Base-by-base conservation (phyloP, 352 stramenopile species). In the Phytophthora rubi region DNA sequence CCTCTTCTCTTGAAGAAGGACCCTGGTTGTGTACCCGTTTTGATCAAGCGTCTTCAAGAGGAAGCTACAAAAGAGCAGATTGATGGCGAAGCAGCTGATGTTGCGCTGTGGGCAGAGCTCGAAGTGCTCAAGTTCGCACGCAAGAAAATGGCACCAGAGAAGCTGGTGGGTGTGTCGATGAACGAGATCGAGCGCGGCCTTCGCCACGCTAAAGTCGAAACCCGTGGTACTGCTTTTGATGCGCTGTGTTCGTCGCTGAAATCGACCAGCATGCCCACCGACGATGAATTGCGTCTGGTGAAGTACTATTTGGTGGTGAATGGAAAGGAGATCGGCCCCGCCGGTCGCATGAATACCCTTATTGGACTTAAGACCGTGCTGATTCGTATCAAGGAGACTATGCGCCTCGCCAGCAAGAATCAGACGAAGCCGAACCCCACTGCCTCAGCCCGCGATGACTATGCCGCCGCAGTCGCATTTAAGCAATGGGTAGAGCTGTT, bases 121-220 rank as follows among this genome's bases (percentile, higher is more conserved):
- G 86, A 94, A 59, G 79, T 94, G 6, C 71, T 94, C 12, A 95
- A 95, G 70, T 87, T 88, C 72, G 88, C 88, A 12, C 82, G 88
- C 45, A 93, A 92, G 70, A 79, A 79, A 48, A 76, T 92, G 57
- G 53, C 84, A 18, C 80, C 80, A 9, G 83, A 91, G 48, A 88
- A 88, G 47, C 72, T 92, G 37, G 57, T 79, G 6, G 80, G 78
- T 0, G 47, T 93, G 1, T 86, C 83, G 18, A 71, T 81, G 49
- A 33, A 39, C 0, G 83, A 91, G 54, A 89, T 95, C 62, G 65
- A 86, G 54, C 60, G 75, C 2, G 88, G 85, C 0, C 75, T 95
- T 13, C 59, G 75, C n/a, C 86, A 95, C 54, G 74, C 76, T 0
- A 75, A 78, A 1, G 71, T 58, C 1, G 86, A 91, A 61, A 91